Evolutionary conservation across 305 asterid species (phyloP).

Genomic region (Solanum hybrid): DNA sequence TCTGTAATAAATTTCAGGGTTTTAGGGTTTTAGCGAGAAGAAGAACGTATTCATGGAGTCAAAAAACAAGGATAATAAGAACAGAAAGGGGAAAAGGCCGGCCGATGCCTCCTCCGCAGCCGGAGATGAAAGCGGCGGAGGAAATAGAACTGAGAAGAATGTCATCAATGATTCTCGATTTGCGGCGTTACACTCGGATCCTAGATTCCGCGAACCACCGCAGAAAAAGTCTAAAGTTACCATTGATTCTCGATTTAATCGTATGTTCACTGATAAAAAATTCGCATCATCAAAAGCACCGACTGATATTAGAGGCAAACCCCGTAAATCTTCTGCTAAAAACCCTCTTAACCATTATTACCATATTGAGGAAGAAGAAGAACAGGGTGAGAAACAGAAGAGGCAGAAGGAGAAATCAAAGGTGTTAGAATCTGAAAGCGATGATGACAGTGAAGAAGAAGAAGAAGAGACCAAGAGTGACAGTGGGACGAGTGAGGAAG

Average conservation of each 20-base stretch:
- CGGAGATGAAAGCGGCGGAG: constrained; percentile 4
- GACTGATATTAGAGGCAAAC: constrained; percentile 72
- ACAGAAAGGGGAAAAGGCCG: constrained; percentile 16
- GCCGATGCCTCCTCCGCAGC: neutral
- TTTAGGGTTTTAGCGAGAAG: neutral
- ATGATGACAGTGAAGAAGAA: neutral
- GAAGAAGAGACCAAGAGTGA: constrained; percentile 22
- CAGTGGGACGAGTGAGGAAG: constrained; percentile 14
- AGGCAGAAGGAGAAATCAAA: constrained; percentile 4
- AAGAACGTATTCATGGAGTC: constrained; percentile 28
- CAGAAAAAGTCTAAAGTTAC: constrained; percentile 52
- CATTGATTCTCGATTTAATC: constrained; percentile 62
- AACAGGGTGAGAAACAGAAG: neutral
- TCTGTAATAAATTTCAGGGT: neutral
- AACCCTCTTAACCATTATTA: constrained; percentile 52
- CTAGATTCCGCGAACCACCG: constrained; percentile 73
- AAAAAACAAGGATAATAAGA: constrained; percentile 29
- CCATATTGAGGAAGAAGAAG: constrained; percentile 15
- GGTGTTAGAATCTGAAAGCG: constrained; percentile 11
- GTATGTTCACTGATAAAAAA: constrained; percentile 39
- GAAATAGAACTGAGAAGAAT: constrained; percentile 3
- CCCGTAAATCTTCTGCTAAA: constrained; percentile 20
- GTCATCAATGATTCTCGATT: constrained; percentile 58
- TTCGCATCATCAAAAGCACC: constrained; percentile 49
- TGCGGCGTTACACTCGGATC: constrained; percentile 63